Conservation (phyloP, 805 yeast species). For the Candida corydali region DNA sequence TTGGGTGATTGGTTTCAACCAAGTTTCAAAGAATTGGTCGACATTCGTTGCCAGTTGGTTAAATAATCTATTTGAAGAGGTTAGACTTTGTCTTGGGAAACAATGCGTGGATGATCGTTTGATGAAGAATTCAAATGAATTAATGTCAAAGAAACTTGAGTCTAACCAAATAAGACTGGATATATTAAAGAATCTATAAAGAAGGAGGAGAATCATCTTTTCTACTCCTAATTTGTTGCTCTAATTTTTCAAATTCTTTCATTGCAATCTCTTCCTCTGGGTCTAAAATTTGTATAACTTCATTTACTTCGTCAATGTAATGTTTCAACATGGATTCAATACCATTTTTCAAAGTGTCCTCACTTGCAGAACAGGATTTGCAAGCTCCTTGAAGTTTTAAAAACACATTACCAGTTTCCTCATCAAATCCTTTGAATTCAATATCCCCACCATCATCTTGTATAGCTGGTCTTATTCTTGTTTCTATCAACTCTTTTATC, state of each 20-base stretch:
- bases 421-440: constrained; percentile 81
- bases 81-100: constrained; percentile 28
- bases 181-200: constrained; percentile 5
- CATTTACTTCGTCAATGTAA: constrained; percentile 91
- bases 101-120: constrained; percentile 37
- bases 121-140: constrained; percentile 26
- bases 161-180: constrained; percentile 12
- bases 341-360: constrained; percentile 90
- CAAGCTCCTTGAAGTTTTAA: constrained; percentile 94
- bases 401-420: constrained; percentile 81
- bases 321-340: constrained; percentile 97
- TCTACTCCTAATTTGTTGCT: constrained; percentile 36
- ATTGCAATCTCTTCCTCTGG: constrained; percentile 72
- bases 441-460: constrained; percentile 99
- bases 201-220: constrained; percentile 4
- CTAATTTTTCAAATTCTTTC: constrained; percentile 81
- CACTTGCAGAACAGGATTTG: constrained; percentile 85
- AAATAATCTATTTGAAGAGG: constrained; percentile 27
- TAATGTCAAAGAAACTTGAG: constrained; percentile 12
- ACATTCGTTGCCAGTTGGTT: constrained; percentile 26
- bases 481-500: constrained; percentile 88
- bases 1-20: constrained; percentile 38
- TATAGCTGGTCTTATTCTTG: constrained; percentile 95
- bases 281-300: constrained; percentile 83
- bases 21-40: constrained; percentile 36